A percentile compares a stretch with the other conserved stretches of the same genome.
Evolutionary conservation across 2,329 filamentous ascomycete genomes (phyloP).

Genomic region (Hirsutella rhossiliensis): DNA sequence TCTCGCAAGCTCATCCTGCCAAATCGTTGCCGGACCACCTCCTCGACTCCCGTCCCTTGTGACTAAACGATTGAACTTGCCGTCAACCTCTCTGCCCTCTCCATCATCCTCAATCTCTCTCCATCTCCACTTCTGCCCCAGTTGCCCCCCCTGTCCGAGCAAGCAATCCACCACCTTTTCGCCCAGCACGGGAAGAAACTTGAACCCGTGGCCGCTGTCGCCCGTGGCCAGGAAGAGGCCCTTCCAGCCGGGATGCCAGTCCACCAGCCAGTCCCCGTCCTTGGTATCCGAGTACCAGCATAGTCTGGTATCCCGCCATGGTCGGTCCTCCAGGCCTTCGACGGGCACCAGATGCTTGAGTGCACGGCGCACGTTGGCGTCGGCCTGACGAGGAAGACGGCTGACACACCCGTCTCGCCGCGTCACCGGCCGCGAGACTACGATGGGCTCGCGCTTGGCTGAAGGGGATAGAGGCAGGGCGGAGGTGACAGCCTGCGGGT

Average conservation of each 20-base stretch:
- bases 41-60: slow-evolving; percentile 44
- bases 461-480: slow-evolving; percentile 19
- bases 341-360: slow-evolving; percentile 49
- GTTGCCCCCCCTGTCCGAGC: slow-evolving; percentile 31
- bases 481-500: slow-evolving; percentile 27
- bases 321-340: slow-evolving; percentile 40
- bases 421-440: slow-evolving; percentile 24
- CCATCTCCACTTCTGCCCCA: slow-evolving; percentile 50
- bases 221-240: slow-evolving; percentile 50
- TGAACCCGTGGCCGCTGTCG: slow-evolving; percentile 55
- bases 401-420: slow-evolving; percentile 26
- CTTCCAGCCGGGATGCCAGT: slow-evolving; percentile 51
- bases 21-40: slow-evolving; percentile 31
- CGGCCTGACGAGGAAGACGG: slow-evolving; percentile 46
- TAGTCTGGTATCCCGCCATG: slow-evolving; percentile 49
- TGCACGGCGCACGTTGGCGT: slow-evolving; percentile 46
- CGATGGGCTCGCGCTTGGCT: slow-evolving; percentile 14
- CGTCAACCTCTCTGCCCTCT: slow-evolving; percentile 19
- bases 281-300: slow-evolving; percentile 72
- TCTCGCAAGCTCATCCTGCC: slow-evolving; percentile 27
- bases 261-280: slow-evolving; percentile 58
- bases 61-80: slow-evolving; percentile 25
- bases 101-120: slow-evolving; percentile 38
- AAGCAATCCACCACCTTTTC: slow-evolving; percentile 48
- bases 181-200: slow-evolving; percentile 56